These are phyloP conservation scores for Adansonia grandidieri DNA, from an alignment of 441 rosid species.

Conservation along the genomic window DNA sequence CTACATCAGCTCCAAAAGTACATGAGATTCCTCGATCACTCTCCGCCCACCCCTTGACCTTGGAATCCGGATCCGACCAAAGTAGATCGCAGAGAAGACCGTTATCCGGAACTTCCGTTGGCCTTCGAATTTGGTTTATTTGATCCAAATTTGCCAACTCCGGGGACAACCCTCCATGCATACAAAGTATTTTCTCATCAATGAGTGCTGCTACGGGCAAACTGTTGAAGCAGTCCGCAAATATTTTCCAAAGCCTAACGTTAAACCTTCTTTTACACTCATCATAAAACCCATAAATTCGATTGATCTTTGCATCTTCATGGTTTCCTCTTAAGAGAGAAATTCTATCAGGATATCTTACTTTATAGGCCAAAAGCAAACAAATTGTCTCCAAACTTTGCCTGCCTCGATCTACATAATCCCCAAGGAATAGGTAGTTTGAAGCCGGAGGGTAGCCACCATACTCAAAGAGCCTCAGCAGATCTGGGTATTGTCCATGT, in stretches of 20 bases:
- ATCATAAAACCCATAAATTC: slow-evolving; percentile 93
- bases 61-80: slow-evolving; percentile 96
- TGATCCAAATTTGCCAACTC: slow-evolving; percentile 75
- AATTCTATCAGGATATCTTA: slow-evolving; percentile 72
- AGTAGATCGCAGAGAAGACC: slow-evolving; percentile 98
- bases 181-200: slow-evolving; percentile 87
- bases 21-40: slow-evolving; percentile 96
- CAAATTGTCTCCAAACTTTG: slow-evolving; percentile 97
- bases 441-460: slow-evolving; percentile 94
- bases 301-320: slow-evolving; percentile 95
- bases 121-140: slow-evolving; percentile 79
- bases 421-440: slow-evolving; percentile 91
- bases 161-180: slow-evolving; percentile 98
- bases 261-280: slow-evolving; percentile 97
- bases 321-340: slow-evolving; percentile 94
- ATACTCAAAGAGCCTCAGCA: slow-evolving; percentile 76
- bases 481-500: slow-evolving; percentile 97
- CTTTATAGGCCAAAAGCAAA: slow-evolving; percentile 91
- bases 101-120: slow-evolving; percentile 84
- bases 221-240: slow-evolving; percentile 92
- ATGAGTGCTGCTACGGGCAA: slow-evolving; percentile 93
- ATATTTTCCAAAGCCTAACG: slow-evolving; percentile 93
- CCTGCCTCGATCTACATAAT: slow-evolving; percentile 94
- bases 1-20: slow-evolving; percentile 85
- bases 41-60: slow-evolving; percentile 76